Conservation (phyloP, 2,329 filamentous ascomycete genomes). For the Pseudogymnoascus sp. region DNA sequence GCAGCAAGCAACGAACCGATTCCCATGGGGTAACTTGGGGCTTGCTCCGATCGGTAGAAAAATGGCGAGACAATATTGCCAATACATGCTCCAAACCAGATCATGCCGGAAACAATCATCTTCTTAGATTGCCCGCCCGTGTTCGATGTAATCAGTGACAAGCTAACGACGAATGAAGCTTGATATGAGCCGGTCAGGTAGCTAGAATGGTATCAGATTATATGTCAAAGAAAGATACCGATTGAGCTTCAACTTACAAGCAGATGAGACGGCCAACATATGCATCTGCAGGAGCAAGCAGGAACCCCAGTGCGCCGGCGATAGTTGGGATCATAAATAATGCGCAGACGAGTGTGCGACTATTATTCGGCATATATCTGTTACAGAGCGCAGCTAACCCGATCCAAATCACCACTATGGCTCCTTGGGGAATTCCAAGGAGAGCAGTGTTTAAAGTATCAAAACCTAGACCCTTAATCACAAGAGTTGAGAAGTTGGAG, state of each 20-base stretch:
- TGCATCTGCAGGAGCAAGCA: conserved; percentile 42
- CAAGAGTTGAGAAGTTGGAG: conserved; percentile 36
- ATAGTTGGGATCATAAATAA: conserved; percentile 53
- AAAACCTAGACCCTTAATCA: conserved; percentile 31
- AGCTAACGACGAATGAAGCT: conserved; percentile 27
- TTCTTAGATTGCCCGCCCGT: conserved; percentile 42
- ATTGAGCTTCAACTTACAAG: conserved; percentile 30
- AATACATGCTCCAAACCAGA: conserved; percentile 51
- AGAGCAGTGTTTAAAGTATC: conserved; percentile 44
- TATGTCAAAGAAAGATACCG: background rate
- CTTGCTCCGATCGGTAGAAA: conserved; percentile 48
- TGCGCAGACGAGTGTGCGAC: conserved; percentile 45
- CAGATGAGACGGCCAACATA: conserved; percentile 48
- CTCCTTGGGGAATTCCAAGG: conserved; percentile 43
- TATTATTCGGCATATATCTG: conserved; percentile 34
- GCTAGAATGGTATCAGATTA: conserved; percentile 30
- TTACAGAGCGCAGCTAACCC: conserved; percentile 35
- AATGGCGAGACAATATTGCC: conserved; percentile 56
- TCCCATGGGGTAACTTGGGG: conserved; percentile 34
- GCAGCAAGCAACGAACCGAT: conserved; percentile 36
- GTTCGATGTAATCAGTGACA: conserved; percentile 50
- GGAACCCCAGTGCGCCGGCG: conserved; percentile 48
- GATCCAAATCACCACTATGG: conserved; percentile 51
- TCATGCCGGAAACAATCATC: conserved; percentile 45
- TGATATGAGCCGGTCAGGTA: conserved; percentile 32